Evolutionary conservation across 768 basidiomycete genomes (phyloP), one percentile per base, ranked within the genome.

Genomic region (Mycena alexandri): DNA sequence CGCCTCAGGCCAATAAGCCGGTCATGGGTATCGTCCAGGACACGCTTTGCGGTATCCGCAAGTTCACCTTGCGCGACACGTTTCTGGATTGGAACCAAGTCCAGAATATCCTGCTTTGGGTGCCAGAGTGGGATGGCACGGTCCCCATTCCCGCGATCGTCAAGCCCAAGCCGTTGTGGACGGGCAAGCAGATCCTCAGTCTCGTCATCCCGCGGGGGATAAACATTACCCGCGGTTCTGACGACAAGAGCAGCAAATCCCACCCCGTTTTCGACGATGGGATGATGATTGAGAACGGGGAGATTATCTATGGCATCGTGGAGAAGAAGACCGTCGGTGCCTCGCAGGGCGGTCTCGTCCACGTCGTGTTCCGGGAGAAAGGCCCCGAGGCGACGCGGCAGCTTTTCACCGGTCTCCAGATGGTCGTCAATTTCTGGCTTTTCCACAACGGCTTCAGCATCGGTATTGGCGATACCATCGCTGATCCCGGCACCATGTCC

Each of bases 11-110:
- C 56, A 99, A 99, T 83, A 98, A 98, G 80, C 97, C 97, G 19
- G 96, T 98, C 73, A 99, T 99, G 97, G 98, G 95, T 67, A 99
- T 99, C 73, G 97, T 99, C 34, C 98, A 99, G 78, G 98, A 99
- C 76, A 99, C 98, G 0, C 90, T 99, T 0, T 98, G 96, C 75
- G 98, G 98, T 75, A 91, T 99, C 60, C 92, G 98, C 63, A 99
- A 99, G 79, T 95, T 99, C 77, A 99, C 98, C 0, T 83, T 99
- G 8, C 94, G 96, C 25, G 98, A 99, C 76, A 89, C 90, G 19
- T 98, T 99, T 83, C 81, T 98, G 76, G 98, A 99, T 71, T 98
- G 95, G 95, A 90, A 89, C 62, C 90, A 91, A 46, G 96, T 99
- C 13, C 97, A 99, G 76, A 98, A 99, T 73, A 97, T 99, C 77